Evolutionary conservation across 352 stramenopile species (phyloP).

Genomic region (Globisporangium recalcitrans): DNA sequence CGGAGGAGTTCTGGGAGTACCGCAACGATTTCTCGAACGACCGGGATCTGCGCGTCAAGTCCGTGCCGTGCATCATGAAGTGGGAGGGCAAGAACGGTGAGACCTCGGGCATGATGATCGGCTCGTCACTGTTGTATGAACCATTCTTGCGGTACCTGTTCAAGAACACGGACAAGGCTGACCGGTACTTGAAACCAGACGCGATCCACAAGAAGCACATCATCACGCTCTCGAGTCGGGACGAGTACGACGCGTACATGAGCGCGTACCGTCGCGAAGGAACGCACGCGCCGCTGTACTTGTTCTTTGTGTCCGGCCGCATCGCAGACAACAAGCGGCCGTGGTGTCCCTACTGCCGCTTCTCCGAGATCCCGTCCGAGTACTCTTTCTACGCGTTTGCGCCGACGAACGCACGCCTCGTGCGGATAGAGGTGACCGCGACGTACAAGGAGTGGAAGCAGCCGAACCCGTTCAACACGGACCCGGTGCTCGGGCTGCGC

Average conservation of each 20-base stretch:
- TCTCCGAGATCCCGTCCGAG: constrained; percentile 63
- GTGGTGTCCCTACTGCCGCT: constrained; percentile 82
- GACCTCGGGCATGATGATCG: constrained; percentile 51
- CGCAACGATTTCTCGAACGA: constrained; percentile 56
- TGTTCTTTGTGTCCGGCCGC: constrained; percentile 68
- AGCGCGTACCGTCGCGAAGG: constrained; percentile 30
- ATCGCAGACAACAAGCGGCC: constrained; percentile 62
- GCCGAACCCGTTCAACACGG: constrained; percentile 48
- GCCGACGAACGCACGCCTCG: constrained; percentile 41
- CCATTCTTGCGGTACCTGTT: constrained; percentile 63
- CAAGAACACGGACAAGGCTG: constrained; percentile 42
- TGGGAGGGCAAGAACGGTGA: constrained; percentile 49
- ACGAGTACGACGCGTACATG: constrained; percentile 36
- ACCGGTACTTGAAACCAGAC: constrained; percentile 35
- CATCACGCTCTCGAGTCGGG: constrained; percentile 37
- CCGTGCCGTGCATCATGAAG: constrained; percentile 52
- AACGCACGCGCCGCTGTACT: constrained; percentile 35
- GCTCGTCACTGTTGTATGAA: constrained; percentile 43
- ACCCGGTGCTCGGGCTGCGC: constrained; percentile 43
- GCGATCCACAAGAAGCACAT: constrained; percentile 48
- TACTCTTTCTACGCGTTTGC: constrained; percentile 72
- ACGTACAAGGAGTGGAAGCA: constrained; percentile 64
- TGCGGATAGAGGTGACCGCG: constrained; percentile 60
- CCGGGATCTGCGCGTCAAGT: constrained; percentile 53
- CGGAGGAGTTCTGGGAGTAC: constrained; percentile 46